phyloP scores from a whole-genome alignment of 1,284 basidiomycete species.

The Trametes hirsuta region DNA sequence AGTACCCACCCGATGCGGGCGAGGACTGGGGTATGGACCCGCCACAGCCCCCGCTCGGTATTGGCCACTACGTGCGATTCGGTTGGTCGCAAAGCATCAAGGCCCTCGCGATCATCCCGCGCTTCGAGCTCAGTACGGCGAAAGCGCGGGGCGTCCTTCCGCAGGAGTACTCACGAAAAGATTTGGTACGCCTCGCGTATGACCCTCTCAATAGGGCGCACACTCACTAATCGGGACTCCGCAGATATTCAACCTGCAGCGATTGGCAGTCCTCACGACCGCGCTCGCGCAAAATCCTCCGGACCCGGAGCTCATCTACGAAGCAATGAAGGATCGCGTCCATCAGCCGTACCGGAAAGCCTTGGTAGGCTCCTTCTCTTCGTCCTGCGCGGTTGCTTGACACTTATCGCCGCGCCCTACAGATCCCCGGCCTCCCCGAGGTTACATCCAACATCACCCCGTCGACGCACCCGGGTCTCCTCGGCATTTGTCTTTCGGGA shows the following conservation, averaged over 20 bases:
- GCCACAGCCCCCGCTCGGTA: conserved; percentile 86
- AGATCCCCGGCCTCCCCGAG: conserved; percentile 95
- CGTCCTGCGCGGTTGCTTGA: neutral
- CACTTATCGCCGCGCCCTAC: conserved; percentile 1
- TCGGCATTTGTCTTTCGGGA: conserved; percentile 97
- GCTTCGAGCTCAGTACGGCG: conserved; percentile 96
- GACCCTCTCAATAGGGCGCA: too few relatives aligned
- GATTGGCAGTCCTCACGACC: conserved; percentile 96
- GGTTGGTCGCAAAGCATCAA: conserved; percentile 88
- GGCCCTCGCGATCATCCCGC: conserved; percentile 93
- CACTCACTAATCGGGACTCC: neutral
- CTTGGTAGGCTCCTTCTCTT: conserved; percentile 56
- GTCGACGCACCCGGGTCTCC: conserved; percentile 85
- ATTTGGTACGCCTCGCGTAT: conserved; percentile 70
- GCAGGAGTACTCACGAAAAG: conserved; percentile 82
- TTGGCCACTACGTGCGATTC: conserved; percentile 95
- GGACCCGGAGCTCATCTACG: conserved; percentile 93
- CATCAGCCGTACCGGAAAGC: conserved; percentile 96
- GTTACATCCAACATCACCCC: conserved; percentile 91
- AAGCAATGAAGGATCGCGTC: conserved; percentile 98
- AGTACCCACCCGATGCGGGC: conserved; percentile 93
- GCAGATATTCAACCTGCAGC: conserved; percentile 97
- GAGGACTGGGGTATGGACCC: conserved; percentile 90
- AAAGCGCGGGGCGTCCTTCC: conserved; percentile 92
- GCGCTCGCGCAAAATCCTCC: conserved; percentile 91